A percentile compares a stretch with the other conserved stretches of the same genome.
These are phyloP conservation scores for Boletales sp. DNA, from an alignment of 768 basidiomycete species.

Conservation along the genomic window DNA sequence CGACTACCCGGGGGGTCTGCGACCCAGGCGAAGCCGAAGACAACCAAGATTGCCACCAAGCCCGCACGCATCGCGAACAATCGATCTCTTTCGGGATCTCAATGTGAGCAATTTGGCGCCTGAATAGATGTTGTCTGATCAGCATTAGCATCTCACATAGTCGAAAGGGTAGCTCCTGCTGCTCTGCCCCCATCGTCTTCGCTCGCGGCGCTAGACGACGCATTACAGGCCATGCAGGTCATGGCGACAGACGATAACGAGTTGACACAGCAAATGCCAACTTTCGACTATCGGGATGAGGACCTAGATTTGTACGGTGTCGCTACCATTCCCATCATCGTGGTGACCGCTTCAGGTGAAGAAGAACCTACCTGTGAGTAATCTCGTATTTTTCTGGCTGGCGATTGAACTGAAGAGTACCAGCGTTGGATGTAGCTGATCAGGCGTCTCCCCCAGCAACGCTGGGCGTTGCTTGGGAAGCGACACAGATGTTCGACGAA, in stretches of 20 bases:
- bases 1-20: slow-evolving; percentile 15
- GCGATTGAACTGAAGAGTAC: too few species aligned
- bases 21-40: slow-evolving; percentile 7
- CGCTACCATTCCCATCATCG: too few species aligned
- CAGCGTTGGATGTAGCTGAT: too few species aligned
- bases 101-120: slow-evolving; percentile 4
- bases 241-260: too few species aligned
- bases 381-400: too few species aligned
- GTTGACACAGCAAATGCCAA: too few species aligned
- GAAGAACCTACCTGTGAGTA: too few species aligned
- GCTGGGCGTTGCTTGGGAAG: slow-evolving; percentile 6
- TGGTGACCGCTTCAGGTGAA: too few species aligned
- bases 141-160: background rate
- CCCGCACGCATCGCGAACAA: background rate
- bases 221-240: background rate
- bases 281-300: too few species aligned
- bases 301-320: too few species aligned
- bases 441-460: too few species aligned
- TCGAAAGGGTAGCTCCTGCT: background rate
- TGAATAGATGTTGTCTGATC: slow-evolving; percentile 3
- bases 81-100: background rate
- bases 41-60: background rate
- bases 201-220: slow-evolving; percentile 8
- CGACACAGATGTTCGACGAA: too few species aligned
- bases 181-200: slow-evolving; percentile 8